Evolutionary conservation across 2,329 filamentous ascomycete species (phyloP), one percentile per base, ranked within the genome.

Genomic region (Hypoxylon sp.): DNA sequence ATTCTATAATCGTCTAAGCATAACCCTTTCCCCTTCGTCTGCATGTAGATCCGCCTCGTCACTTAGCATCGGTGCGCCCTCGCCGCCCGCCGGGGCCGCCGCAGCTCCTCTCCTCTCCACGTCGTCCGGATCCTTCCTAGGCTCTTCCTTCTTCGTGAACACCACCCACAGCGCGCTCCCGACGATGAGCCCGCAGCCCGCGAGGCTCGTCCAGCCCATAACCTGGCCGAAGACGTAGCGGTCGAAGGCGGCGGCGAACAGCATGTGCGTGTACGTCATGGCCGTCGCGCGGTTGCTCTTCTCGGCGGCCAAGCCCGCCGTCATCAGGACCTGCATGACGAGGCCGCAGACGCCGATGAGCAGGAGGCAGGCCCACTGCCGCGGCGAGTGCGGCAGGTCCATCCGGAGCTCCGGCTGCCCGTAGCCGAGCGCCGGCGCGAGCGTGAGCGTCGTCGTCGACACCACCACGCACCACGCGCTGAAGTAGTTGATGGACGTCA

Each of bases 401-500:
- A 85, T 80, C 20, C 74, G 76, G 69, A 86, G 68, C 7, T 70
- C 78, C 4, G 83, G 84, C 66, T 67, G 64, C 10, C 34, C 58
- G 41, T 64, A 73, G 62, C 80, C 71, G 50, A 81, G 75, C n/a
- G 75, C 37, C 17, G 84, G 80, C 0, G 79, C 81, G 4, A 82
- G 81, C 1, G 81, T 79, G 67, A 96, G 85, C 28, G 86, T 86
- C 0, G 86, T 70, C 1, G 84, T 74, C 44, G 89, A 89, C 49
- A 97, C 87, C 2, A 93, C 70, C 0, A 87, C 89, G 70, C 89
- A 91, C 79, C 87, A 89, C 0, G 82, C 80, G 2, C 88, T 87
- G 72, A 97, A 97, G 77, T 94, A 96, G 71, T 92, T 96, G 58
- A 97, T 92, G 1, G 87, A 91, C 59, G 97, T 88, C n/a, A 97